A percentile compares a stretch with the other conserved stretches of the same genome.
Evolutionary conservation across 352 stramenopile species (phyloP).

Genomic region (Phytophthora hybrid): DNA sequence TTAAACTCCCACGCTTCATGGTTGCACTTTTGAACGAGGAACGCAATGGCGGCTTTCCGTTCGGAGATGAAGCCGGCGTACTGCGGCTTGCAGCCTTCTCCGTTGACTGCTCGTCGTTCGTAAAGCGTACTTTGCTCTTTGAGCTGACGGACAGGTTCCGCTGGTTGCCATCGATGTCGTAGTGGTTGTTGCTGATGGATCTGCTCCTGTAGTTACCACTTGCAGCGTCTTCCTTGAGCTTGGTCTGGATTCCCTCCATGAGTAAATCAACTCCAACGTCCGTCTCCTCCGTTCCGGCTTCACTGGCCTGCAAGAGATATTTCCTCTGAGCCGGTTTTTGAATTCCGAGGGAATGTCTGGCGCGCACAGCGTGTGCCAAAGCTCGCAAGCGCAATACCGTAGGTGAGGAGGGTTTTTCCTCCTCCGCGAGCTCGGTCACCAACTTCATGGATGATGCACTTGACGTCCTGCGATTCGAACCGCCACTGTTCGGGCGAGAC

Average conservation of each 20-base stretch:
- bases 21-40: constrained; percentile 21
- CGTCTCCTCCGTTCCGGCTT: constrained; percentile 53
- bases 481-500: constrained; percentile 19
- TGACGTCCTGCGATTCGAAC: constrained; percentile 16
- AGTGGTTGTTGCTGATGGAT: constrained; percentile 9
- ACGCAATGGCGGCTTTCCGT: constrained; percentile 2
- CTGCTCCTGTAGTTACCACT: constrained; percentile 13
- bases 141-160: background rate
- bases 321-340: constrained; percentile 41
- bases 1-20: constrained; percentile 21
- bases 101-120: constrained; percentile 8
- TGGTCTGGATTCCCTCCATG: constrained; percentile 39
- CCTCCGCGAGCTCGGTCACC: constrained; percentile 11
- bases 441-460: constrained; percentile 20
- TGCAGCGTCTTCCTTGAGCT: constrained; percentile 40
- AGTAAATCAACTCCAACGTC: constrained; percentile 46
- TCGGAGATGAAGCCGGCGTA: background rate
- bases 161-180: background rate
- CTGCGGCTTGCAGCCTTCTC: background rate
- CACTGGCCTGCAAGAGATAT: constrained; percentile 49
- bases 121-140: constrained; percentile 28
- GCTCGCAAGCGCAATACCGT: constrained; percentile 55
- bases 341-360: constrained; percentile 57
- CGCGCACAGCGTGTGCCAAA: constrained; percentile 61
- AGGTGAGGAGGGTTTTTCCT: constrained; percentile 42